These are phyloP conservation scores for Fusarium staphyleae DNA, from an alignment of 2,329 filamentous ascomycete genomes.

Conservation along the genomic window DNA sequence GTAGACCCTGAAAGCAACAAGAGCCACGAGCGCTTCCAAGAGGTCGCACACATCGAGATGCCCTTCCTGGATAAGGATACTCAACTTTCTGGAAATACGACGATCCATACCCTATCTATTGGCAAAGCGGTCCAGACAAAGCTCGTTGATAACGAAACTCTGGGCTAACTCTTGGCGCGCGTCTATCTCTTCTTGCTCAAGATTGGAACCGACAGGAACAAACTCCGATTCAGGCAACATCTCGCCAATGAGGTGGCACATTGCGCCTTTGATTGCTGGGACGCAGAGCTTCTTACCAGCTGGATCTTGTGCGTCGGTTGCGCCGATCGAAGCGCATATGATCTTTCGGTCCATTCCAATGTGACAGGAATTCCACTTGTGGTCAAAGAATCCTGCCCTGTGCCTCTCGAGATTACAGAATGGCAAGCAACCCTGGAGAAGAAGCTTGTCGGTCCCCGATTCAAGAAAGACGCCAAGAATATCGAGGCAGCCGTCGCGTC, in stretches of 20 bases:
- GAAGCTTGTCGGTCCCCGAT: constrained; percentile 92
- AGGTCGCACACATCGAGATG: constrained; percentile 83
- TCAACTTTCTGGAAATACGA: constrained; percentile 85
- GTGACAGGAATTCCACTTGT: constrained; percentile 88
- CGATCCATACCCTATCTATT: constrained; percentile 74
- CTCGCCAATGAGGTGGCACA: constrained; percentile 82
- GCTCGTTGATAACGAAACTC: constrained; percentile 93
- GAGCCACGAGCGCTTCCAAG: constrained; percentile 86
- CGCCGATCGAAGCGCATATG: constrained; percentile 94
- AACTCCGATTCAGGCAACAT: constrained; percentile 95
- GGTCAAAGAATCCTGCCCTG: constrained; percentile 79
- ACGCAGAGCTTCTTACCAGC: constrained; percentile 87
- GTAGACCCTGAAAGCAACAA: constrained; percentile 94
- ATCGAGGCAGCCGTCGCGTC: constrained; percentile 80
- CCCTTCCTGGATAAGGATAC: constrained; percentile 82
- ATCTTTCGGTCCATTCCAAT: constrained; percentile 88
- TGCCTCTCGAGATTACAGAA: constrained; percentile 81
- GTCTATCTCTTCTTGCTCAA: constrained; percentile 89
- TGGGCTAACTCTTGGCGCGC: constrained; percentile 94
- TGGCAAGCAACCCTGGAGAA: constrained; percentile 87
- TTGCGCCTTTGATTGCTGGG: constrained; percentile 97
- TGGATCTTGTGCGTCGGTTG: constrained; percentile 99
- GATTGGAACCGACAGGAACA: constrained; percentile 84
- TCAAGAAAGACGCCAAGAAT: constrained; percentile 90
- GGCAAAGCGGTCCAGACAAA: constrained; percentile 83